These are phyloP conservation scores for Fusarium nelsonii DNA, from an alignment of 2,329 filamentous ascomycete genomes.

Conservation along the genomic window DNA sequence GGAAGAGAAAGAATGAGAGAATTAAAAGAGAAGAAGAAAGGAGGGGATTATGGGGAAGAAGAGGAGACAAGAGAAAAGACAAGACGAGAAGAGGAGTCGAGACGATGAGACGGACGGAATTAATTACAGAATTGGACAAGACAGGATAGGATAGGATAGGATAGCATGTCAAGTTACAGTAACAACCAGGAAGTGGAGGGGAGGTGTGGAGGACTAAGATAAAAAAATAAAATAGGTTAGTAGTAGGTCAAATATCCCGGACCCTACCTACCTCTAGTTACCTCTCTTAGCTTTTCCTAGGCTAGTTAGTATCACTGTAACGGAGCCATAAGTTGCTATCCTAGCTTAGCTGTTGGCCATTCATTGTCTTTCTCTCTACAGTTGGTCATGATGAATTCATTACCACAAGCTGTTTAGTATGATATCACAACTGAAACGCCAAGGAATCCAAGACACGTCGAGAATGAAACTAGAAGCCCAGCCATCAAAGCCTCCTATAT, in stretches of 20 bases:
- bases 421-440: no score
- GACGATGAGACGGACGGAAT: conserved; percentile 10
- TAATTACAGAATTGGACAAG: conserved; percentile 7
- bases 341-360: no score
- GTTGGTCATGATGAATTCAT: background rate
- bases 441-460: no score
- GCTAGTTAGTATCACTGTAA: no score
- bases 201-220: conserved; percentile 18
- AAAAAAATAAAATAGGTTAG: background rate
- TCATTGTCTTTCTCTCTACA: no score
- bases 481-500: no score
- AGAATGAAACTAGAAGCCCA: no score
- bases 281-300: no score
- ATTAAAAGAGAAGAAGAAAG: background rate
- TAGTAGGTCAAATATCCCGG: background rate
- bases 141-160: background rate
- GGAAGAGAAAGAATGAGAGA: background rate
- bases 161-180: conserved; percentile 12
- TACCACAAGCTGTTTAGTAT: background rate
- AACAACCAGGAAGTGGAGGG: conserved; percentile 30
- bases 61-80: conserved; percentile 12
- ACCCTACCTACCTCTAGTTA: no score
- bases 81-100: conserved; percentile 8
- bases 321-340: no score
- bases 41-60: background rate